Conservation (phyloP, 768 basidiomycete species). For the Cytidiella melzeri region DNA sequence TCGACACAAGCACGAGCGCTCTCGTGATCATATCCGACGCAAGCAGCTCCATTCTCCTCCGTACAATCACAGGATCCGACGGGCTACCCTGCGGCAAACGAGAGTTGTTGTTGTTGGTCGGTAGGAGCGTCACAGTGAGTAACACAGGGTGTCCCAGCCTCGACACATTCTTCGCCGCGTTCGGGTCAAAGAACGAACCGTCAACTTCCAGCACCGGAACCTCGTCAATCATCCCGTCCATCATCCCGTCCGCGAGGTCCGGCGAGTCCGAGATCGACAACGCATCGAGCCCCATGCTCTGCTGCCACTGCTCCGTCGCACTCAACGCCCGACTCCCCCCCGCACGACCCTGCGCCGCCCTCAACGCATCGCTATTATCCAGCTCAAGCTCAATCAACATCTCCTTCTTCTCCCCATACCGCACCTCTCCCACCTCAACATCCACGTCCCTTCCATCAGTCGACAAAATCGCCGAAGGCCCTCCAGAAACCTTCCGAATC, state of each 20-base stretch:
- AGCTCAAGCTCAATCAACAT: constrained; percentile 96
- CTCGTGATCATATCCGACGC: constrained; percentile 98
- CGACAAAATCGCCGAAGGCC: constrained; percentile 78
- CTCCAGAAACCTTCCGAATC: constrained; percentile 92
- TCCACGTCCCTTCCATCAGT: constrained; percentile 95
- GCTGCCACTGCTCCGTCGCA: constrained; percentile 87
- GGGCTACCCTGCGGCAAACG: constrained; percentile 39
- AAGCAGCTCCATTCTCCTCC: constrained; percentile 93
- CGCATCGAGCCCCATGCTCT: constrained; percentile 76
- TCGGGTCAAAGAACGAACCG: constrained; percentile 91
- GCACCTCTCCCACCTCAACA: constrained; percentile 88
- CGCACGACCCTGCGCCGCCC: constrained; percentile 18
- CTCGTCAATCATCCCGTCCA: constrained; percentile 96
- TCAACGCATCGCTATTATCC: constrained; percentile 56
- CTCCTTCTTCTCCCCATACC: constrained; percentile 96
- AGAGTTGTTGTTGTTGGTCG: constrained; percentile 29
- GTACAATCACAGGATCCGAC: constrained; percentile 85
- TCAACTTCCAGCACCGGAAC: constrained; percentile 96
- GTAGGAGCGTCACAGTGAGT: constrained; percentile 89
- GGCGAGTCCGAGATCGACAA: constrained; percentile 63
- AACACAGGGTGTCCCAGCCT: constrained; percentile 89
- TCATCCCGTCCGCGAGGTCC: constrained; percentile 85
- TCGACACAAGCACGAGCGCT: constrained; percentile 83
- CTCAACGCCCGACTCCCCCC: constrained; percentile 39
- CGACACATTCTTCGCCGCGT: constrained; percentile 75